phyloP scores from a whole-genome alignment of 1,284 basidiomycete genomes.

The Clitocybe nebularis region DNA sequence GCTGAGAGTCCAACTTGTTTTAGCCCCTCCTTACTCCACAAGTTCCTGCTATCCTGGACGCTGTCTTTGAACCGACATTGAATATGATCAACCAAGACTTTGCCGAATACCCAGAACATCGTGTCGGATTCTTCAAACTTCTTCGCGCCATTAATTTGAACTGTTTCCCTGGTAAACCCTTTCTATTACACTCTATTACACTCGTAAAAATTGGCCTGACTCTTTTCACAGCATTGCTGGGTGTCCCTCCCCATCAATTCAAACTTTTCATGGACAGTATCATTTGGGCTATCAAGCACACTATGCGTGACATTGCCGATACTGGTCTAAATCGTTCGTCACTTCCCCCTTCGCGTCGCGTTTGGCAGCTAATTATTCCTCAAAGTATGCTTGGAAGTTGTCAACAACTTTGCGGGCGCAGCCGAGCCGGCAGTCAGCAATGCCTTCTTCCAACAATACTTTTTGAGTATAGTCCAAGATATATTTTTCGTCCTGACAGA shows the following conservation, averaged over 20 bases:
- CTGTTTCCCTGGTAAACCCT: constrained; percentile 85
- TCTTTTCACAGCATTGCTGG: constrained; percentile 65
- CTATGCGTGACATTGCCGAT: constrained; percentile 98
- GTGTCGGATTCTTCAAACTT: constrained; percentile 96
- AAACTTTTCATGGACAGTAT: constrained; percentile 98
- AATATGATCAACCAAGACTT: constrained; percentile 99
- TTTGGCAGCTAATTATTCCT: constrained; percentile 14
- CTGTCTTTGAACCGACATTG: constrained; percentile 96
- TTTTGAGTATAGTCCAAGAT: constrained; percentile 91
- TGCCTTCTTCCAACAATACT: constrained; percentile 77
- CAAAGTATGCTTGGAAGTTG: constrained; percentile 88
- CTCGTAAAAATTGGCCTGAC: constrained; percentile 7
- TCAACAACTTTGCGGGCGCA: constrained; percentile 92
- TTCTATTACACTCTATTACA: constrained; percentile 5
- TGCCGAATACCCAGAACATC: constrained; percentile 96
- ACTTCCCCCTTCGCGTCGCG: constrained; percentile 7
- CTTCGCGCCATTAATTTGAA: constrained; percentile 90
- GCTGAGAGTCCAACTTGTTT: constrained; percentile 5
- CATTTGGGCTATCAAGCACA: constrained; percentile 99
- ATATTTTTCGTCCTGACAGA: constrained; percentile 98
- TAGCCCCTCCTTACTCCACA: constrained; percentile 87
- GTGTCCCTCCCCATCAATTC: constrained; percentile 89
- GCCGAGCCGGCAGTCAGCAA: constrained; percentile 72
- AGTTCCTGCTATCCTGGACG: constrained; percentile 94
- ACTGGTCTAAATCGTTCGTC: constrained; percentile 82